Conservation (phyloP, 2,329 filamentous ascomycete species). For the Onygena corvina region DNA sequence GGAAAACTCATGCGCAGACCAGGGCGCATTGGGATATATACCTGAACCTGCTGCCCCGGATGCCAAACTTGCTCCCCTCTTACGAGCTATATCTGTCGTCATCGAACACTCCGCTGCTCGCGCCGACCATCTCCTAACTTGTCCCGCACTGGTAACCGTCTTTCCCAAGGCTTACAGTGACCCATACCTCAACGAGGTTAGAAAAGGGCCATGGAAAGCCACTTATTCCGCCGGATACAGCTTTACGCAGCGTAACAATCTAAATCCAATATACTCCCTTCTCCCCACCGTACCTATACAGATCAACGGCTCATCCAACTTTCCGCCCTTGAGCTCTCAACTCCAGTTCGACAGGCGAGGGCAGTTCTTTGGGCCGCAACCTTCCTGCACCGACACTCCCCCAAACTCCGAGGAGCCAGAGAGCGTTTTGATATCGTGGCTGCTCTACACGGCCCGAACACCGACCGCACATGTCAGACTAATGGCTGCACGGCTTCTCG, state of each 20-base stretch:
- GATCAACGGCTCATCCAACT: conserved; percentile 32
- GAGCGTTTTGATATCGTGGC: conserved; percentile 60
- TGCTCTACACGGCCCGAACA: conserved; percentile 39
- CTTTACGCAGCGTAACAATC: conserved; percentile 34
- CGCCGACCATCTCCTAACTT: conserved; percentile 57
- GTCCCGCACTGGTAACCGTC: conserved; percentile 56
- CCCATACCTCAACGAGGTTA: conserved; percentile 36
- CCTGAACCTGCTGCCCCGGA: conserved; percentile 49
- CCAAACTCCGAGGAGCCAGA: conserved; percentile 49
- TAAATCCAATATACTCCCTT: conserved; percentile 53
- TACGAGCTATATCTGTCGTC: conserved; percentile 66
- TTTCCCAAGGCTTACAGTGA: conserved; percentile 48
- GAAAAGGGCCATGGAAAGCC: conserved; percentile 41
- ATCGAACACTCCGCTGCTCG: conserved; percentile 68
- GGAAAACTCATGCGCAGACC: conserved; percentile 42
- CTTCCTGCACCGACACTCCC: conserved; percentile 26
- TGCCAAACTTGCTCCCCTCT: conserved; percentile 53
- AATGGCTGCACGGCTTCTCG: conserved; percentile 57
- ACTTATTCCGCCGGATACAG: conserved; percentile 44
- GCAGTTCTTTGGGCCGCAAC: conserved; percentile 27
- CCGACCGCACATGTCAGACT: conserved; percentile 47
- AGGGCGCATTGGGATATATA: conserved; percentile 46
- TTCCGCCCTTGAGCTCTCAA: conserved; percentile 43
- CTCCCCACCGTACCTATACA: conserved; percentile 42
- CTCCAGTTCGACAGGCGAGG: conserved; percentile 26